These are phyloP conservation scores for Thelonectria olida DNA, from an alignment of 2,329 filamentous ascomycete species.

Conservation along the genomic window DNA sequence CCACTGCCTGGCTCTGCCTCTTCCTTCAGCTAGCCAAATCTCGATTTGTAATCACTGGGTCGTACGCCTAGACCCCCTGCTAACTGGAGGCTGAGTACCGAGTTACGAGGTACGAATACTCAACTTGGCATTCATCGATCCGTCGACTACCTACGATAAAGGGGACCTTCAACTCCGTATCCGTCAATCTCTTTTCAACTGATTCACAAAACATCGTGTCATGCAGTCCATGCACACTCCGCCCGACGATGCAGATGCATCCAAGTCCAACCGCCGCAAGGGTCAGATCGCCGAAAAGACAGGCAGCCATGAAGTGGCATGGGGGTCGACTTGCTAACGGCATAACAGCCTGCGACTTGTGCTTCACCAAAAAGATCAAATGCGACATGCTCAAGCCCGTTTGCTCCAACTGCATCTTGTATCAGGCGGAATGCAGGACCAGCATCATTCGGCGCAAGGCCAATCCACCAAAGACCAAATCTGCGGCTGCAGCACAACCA, in stretches of 20 bases:
- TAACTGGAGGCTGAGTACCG: not conserved
- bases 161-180: too few species aligned
- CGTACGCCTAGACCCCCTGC: not conserved
- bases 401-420: constrained; percentile 55
- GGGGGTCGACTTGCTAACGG: constrained; percentile 1
- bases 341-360: constrained; percentile 51
- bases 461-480: constrained; percentile 30
- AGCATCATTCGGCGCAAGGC: constrained; percentile 39
- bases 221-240: constrained; percentile 11
- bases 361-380: constrained; percentile 57
- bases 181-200: too few species aligned
- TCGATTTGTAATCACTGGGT: constrained; percentile 33
- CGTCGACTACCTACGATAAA: too few species aligned
- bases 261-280: constrained; percentile 35
- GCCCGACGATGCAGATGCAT: constrained; percentile 24
- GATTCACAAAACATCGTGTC: not conserved
- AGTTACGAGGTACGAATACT: not conserved
- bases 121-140: too few species aligned
- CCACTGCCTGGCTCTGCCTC: not conserved
- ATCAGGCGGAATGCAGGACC: constrained; percentile 50
- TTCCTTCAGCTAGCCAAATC: not conserved
- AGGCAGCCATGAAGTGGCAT: not conserved
- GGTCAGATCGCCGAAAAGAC: not conserved
- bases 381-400: constrained; percentile 55
- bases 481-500: constrained; percentile 1